These are phyloP conservation scores for Picea sitchensis DNA, from an alignment of 75 land plant genomes.

Conservation along the genomic window DNA sequence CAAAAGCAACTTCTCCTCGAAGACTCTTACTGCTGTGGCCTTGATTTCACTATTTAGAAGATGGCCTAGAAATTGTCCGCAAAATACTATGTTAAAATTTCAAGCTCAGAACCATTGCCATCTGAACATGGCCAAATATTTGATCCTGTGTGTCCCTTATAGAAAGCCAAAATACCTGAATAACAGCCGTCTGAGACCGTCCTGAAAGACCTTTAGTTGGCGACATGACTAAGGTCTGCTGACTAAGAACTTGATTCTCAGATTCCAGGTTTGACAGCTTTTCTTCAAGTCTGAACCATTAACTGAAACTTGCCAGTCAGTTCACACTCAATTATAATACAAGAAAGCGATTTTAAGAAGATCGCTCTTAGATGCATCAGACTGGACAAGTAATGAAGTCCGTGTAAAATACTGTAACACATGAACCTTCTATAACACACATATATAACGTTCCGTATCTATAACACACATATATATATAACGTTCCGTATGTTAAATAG, in stretches of 20 bases:
- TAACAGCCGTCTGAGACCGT: conserved; percentile 55
- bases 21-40: conserved; percentile 36
- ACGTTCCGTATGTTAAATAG: too few relatives aligned
- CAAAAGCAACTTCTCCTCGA: too few relatives aligned
- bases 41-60: conserved; percentile 60
- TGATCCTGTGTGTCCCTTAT: neutral
- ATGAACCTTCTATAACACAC: too few relatives aligned
- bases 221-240: conserved; percentile 76
- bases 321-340: neutral
- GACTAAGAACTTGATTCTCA: conserved; percentile 79
- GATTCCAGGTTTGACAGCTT: conserved; percentile 63
- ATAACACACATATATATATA: too few relatives aligned
- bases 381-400: neutral
- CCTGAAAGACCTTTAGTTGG: conserved; percentile 59
- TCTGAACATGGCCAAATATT: neutral
- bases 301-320: conserved; percentile 2
- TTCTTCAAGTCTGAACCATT: conserved; percentile 67
- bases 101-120: neutral
- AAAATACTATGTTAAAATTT: neutral
- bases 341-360: neutral
- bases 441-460: too few relatives aligned
- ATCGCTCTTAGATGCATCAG: neutral
- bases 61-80: conserved; percentile 19
- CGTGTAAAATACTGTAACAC: neutral
- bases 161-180: conserved; percentile 43